Conservation (phyloP, 148 eudicot genomes). For the Camellia japonica region DNA sequence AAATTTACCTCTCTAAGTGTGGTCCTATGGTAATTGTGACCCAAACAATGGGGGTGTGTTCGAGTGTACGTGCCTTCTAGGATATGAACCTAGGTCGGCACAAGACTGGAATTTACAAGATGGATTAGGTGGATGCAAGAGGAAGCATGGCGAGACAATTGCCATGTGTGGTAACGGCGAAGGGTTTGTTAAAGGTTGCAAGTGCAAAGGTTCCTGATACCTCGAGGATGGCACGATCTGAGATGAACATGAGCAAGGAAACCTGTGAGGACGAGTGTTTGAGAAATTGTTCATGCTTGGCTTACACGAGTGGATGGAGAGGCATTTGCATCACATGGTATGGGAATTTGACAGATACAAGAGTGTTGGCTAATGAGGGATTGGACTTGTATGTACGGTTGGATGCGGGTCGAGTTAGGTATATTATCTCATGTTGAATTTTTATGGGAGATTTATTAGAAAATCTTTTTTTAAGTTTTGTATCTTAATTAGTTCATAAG, state of each 20-base stretch:
- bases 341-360: not conserved
- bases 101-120: slow-evolving; percentile 26
- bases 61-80: not conserved
- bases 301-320: not conserved
- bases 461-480: too few species aligned
- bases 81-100: not conserved
- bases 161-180: slow-evolving; percentile 35
- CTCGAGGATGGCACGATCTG: slow-evolving; percentile 10
- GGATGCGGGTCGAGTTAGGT: not conserved
- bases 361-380: not conserved
- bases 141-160: slow-evolving; percentile 20
- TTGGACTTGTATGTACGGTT: not conserved
- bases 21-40: not conserved
- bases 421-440: not conserved
- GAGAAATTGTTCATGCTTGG: not conserved
- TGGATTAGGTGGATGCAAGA: slow-evolving; percentile 41
- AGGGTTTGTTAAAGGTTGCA: slow-evolving; percentile 38
- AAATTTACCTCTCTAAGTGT: too few species aligned
- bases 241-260: slow-evolving; percentile 3
- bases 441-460: too few species aligned
- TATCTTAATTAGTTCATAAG: too few species aligned
- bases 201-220: slow-evolving; percentile 53
- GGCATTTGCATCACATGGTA: not conserved
- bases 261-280: not conserved
- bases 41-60: not conserved